Evolutionary conservation across 345 rosid genomes (phyloP), one percentile per base, ranked within the genome.

Genomic region (Arabis alpina): DNA sequence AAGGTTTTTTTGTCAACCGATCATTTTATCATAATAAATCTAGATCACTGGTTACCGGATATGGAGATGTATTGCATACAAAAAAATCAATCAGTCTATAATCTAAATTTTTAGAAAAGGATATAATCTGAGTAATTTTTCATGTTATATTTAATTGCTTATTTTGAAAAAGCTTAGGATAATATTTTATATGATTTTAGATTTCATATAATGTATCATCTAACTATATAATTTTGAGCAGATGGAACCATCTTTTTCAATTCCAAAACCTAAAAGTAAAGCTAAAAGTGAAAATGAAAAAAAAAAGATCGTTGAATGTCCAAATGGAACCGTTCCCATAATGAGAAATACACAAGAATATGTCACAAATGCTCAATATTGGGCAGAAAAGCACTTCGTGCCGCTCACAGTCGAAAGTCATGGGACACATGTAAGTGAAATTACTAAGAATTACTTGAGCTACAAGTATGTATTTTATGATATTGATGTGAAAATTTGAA

Each of bases 241-340:
- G 61, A 10, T 56, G 45, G 45, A 37, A 37, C 61, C 61, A 43
- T 54, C 72, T 25, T 67, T 67, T 66, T 41, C 40, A 2, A 66
- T 10, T 2, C 13, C 52, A 3, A 54, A 54, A 54, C 34, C 34
- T 43, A 67, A 16, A 16, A 8, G 2, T 13, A 9, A 44, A 44
- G 23, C 8, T 23, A 19, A 13, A 47, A 45, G 5, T 14, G 5
- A 66, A n/a, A 47, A 19, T 19, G 23, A 19, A 19, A 19, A 1
- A 2, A n/a, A 14, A 16, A 56, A 8, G 4, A 13, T 6, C 1
- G 10, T 68, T 0, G 14, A 45, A 0, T 68, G 72, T 44, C 54
- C 54, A 43, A 34, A 44, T 15, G 72, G 64, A 45, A 68, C 63
- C 2, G 63, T 55, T 4, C 63, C 72, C 8, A 44, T 68, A 55